Evolutionary conservation across 441 rosid genomes (phyloP), one percentile per base, ranked within the genome.

Genomic region (Pelargonium cotyledonis): DNA sequence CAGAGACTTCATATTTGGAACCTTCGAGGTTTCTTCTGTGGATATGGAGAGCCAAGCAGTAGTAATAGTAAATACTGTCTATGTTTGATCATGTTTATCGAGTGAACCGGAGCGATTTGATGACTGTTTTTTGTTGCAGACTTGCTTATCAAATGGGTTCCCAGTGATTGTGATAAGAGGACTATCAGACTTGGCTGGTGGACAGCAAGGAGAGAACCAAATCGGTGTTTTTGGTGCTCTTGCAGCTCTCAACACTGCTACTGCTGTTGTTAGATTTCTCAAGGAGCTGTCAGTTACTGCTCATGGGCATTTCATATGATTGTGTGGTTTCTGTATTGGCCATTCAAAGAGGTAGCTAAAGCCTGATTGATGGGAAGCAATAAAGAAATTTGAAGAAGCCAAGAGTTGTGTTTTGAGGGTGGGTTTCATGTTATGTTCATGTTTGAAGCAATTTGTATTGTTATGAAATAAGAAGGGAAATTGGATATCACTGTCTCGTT

Each of bases 41-140:
- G 86, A 83, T 12, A 82, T 76, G 85, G 91, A 84, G 75, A 84
- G 84, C 70, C 69, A 80, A 72, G 84, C 85, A 15, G 85, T 81
- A 41, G 86, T 77, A 8, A 82, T 82, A 82, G 86, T 73, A 77
- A 70, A 5, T 35, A 35, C 3, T 35, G 40, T 35, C 40, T 35
- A 4, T 5, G 6, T 5, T 4, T 35, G 6, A 4, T 0, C 6
- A 35, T 35, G 6, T 35, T 35, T 35, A 35, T 35, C 6, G 6
- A 35, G 5, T 35, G 40, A 35, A 35, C 6, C 40, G 40, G 40
- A 35, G 40, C 40, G 6, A 35, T 1, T 35, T 35, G 40, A 35
- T 35, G 40, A 35, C 6, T 35, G 0, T 0, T 35, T 35, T 35
- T 35, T 35, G 4, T 21, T 73, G 8, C 80, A 78, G 78, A 76